Evolutionary conservation across 441 rosid species (phyloP), one percentile per base, ranked within the genome.

Genomic region (Manihot esculenta): DNA sequence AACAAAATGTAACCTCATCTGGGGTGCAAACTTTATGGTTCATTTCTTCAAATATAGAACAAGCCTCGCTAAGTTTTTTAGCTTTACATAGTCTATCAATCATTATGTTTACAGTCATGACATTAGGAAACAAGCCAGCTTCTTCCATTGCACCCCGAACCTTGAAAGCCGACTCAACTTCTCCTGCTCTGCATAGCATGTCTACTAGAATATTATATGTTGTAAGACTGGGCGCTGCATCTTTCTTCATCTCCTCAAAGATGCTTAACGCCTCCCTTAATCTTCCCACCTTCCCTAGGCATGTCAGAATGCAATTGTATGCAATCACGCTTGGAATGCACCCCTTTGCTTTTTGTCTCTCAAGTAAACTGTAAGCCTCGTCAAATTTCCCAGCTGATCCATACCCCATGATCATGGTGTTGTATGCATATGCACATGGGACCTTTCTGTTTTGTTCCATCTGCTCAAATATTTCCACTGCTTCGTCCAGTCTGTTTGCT

Each of bases 321-420:
- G 99, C 91, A 54, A 94, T 79, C 66, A 89, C 94, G 64, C 89
- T 87, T 0, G 98, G 99, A 72, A 92, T 94, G 80, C 88, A 88
- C 27, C 99, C 99, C 68, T 93, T 95, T 63, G 81, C 90, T 68
- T 85, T 92, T 67, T 87, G 98, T 72, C 98, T 88, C 78, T 95
- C 96, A 2, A 95, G 83, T 71, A 95, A 84, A 76, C 76, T 56
- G 74, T 83, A 92, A 33, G 94, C 99, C 74, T 90, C 87, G 20
- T 87, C 88, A 79, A 95, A 92, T 76, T 84, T 89, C 57, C 99
- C 97, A 55, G 86, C 90, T 7, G 82, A 87, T 74, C 97, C 97
- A 70, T 90, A 95, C 48, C 97, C 97, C 99, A 95, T 95, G 44
- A 92, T 88, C 99, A 95, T 87, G 24, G 98, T 92, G 75, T 87